Base-by-base conservation (phyloP, 495 filamentous ascomycete genomes). In the Podospora conica region DNA sequence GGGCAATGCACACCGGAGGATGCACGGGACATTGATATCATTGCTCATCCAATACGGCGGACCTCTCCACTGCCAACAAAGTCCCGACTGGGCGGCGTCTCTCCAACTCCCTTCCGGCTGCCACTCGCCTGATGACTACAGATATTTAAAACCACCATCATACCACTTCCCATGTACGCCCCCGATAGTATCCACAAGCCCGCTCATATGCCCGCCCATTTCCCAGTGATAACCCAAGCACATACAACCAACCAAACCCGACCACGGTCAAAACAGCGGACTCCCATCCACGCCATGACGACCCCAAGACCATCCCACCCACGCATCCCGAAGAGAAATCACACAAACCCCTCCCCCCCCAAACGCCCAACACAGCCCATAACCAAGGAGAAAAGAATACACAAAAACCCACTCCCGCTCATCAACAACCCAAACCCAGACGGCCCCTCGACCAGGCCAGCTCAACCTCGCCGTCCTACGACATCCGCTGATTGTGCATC, bases 401-500 rank as follows among this genome's bases (percentile, higher is more conserved):
- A 5, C 24, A 57, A 57, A 57, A 10, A 57, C 55, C 55, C 15
- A 24, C 21, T 7, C 10, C 54, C 54, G 20, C 54, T 20, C 54
- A 20, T 56, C 7, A 9, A 10, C 9, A 11, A 21, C 21, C 54
- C 10, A 12, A 10, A 20, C 21, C 20, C 7, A 10, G 10, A 10
- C 20, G 7, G 9, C 21, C 54, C 54, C 7, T n/a, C 55, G 23
- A 3, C 40, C 18, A 56, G n/a, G n/a, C 56, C 20, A 24, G 2
- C 55, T 29, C 5, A 27, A 63, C 3, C 9, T 31, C 58, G 9
- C 29, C n/a, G n/a, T 48, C 40, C 66, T 61, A 74, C n/a, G 63
- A 59, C 67, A 74, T 78, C 55, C 78, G 70, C 60, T 62, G 61
- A 68, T 80, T 81, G 65, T 83, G 80, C 15, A 79, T 74, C 67